Conservation (phyloP, 148 eudicot species). For the Amaranthus palmeri region DNA sequence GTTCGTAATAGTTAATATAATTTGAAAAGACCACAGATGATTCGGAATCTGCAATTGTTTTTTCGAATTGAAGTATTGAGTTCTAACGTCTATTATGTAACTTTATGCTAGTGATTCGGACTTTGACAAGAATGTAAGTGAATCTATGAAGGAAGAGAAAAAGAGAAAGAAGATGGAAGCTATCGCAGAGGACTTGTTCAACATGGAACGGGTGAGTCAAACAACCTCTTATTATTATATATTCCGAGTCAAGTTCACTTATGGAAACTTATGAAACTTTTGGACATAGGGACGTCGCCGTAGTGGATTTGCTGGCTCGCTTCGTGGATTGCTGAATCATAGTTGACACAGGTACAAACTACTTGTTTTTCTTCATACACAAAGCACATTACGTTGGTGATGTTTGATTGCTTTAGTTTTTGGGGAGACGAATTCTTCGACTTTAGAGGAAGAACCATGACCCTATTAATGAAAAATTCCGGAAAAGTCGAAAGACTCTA, state of each 20-base stretch:
- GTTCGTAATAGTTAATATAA: no score
- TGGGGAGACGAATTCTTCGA: background rate
- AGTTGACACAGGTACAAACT: conserved; percentile 32
- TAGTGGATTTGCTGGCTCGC: conserved; percentile 54
- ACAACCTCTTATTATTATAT: background rate
- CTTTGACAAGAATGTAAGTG: conserved; percentile 58
- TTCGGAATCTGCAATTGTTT: no score
- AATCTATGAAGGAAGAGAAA: conserved; percentile 75
- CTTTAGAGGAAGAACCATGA: no score
- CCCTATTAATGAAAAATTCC: background rate
- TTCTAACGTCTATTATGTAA: conserved; percentile 3
- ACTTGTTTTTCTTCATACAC: background rate
- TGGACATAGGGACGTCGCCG: conserved; percentile 50
- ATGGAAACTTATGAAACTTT: background rate
- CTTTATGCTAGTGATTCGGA: conserved; percentile 58
- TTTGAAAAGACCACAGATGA: no score
- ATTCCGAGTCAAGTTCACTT: background rate
- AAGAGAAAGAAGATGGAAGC: conserved; percentile 87
- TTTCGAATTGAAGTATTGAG: background rate
- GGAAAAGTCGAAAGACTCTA: background rate
- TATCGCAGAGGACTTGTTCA: conserved; percentile 86
- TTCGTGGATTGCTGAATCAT: conserved; percentile 47
- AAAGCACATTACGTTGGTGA: background rate
- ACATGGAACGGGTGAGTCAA: conserved; percentile 55
- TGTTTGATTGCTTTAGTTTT: background rate